Evolutionary conservation across 2,329 filamentous ascomycete genomes (phyloP), one percentile per base, ranked within the genome.

Genomic region (Tolypocladium pustulatum): DNA sequence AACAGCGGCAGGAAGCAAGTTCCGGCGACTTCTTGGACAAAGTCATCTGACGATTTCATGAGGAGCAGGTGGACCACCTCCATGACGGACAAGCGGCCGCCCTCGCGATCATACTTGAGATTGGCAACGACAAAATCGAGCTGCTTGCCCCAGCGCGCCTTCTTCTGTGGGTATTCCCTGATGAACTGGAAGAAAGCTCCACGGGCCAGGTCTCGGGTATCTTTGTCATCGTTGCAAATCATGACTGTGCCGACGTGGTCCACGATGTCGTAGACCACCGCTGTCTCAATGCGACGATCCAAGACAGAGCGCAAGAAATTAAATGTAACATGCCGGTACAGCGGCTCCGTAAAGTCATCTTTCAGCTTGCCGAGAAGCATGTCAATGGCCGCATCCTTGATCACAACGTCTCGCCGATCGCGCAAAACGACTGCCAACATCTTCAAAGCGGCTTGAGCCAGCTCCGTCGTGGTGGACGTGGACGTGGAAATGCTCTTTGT

Each of bases 131-230:
- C 80, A 69, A 97, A 99, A 58, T 82, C 85, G 56, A 97, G 81
- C 69, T 97, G 93, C 70, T 96, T 96, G 43, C 84, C 82, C 86
- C 94, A 95, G 17, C 94, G 83, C 62, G 86, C 89, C 72, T 91
- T 92, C 67, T 89, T 91, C 71, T 97, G 94, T 0, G 94, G 93
- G 68, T 97, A 99, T 57, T 97, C 91, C 64, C 92, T 85, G 58
- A 99, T 77, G 75, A 99, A 99, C 65, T 97, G 91, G 72, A 96
- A 88, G 73, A 95, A 99, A 17, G 91, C 88, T 25, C 91, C 91
- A 59, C 94, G 83, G 17, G 93, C 92, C 41, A 96, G 79, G 70
- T 97, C 91, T 57, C 94, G 84, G 2, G 93, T 93, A 63, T 89
- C 86, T 65, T 89, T 88, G 65, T 95, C 92, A 62, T 96, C 90